Percentiles rank a stretch among this genome's conserved stretches.
Conservation (phyloP, 2,329 filamentous ascomycete genomes). For the Teratosphaeriaceae sp. region DNA sequence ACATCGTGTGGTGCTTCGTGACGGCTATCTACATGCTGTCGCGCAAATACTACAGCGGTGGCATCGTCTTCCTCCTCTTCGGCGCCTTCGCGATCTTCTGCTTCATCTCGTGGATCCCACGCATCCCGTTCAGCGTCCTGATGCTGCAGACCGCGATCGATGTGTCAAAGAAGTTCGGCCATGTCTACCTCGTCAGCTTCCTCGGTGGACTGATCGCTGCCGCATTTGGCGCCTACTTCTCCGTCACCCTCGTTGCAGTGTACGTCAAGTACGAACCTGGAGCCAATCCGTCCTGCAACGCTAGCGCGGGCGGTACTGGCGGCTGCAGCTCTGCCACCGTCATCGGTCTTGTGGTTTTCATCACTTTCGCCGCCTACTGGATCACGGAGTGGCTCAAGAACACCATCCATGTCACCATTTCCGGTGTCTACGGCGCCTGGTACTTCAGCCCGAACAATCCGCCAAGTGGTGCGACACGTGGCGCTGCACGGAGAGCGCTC, state of each 20-base stretch:
- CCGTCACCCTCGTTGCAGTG: constrained; percentile 76
- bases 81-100: constrained; percentile 71
- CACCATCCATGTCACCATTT: constrained; percentile 79
- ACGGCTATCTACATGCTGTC: constrained; percentile 83
- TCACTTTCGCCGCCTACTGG: constrained; percentile 92
- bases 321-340: constrained; percentile 70
- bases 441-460: constrained; percentile 70
- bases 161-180: constrained; percentile 73
- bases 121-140: constrained; percentile 84
- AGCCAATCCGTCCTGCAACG: constrained; percentile 49
- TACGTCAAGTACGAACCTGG: constrained; percentile 77
- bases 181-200: constrained; percentile 81
- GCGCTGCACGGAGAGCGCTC: constrained; percentile 72
- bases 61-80: constrained; percentile 82
- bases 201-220: constrained; percentile 71
- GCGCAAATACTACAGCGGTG: constrained; percentile 70
- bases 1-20: constrained; percentile 75
- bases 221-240: constrained; percentile 77
- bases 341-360: constrained; percentile 76
- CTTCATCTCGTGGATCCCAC: constrained; percentile 81
- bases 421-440: constrained; percentile 88
- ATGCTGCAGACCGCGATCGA: constrained; percentile 86
- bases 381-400: constrained; percentile 92
- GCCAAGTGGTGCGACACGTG: constrained; percentile 71
- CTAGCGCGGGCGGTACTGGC: constrained; percentile 41